Evolutionary conservation across 2,329 filamentous ascomycete genomes (phyloP).

Genomic region (Penicillium sp.): DNA sequence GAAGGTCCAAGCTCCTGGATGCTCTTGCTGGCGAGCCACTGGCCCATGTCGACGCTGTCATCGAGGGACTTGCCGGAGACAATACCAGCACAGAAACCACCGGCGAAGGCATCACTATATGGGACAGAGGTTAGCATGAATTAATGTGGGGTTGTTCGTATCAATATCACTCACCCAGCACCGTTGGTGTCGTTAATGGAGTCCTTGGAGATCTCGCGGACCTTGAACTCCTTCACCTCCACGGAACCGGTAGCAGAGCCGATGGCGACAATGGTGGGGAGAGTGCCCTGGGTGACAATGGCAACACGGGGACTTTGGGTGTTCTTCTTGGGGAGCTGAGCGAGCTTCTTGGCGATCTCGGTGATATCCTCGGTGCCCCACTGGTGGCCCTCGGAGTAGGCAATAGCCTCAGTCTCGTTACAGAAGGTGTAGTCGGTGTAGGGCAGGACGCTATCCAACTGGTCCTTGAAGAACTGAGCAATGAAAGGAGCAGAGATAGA

Average conservation of each 20-base stretch:
- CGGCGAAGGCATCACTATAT: conserved; percentile 83
- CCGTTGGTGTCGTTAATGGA: conserved; percentile 96
- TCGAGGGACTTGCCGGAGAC: conserved; percentile 80
- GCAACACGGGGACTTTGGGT: conserved; percentile 76
- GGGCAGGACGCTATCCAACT: conserved; percentile 76
- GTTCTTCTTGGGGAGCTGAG: conserved; percentile 91
- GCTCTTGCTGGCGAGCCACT: conserved; percentile 92
- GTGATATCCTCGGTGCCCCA: conserved; percentile 74
- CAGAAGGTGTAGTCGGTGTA: conserved; percentile 97
- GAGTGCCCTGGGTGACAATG: conserved; percentile 92
- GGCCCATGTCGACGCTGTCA: conserved; percentile 81
- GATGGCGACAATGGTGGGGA: conserved; percentile 79
- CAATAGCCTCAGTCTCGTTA: conserved; percentile 91
- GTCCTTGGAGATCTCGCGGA: conserved; percentile 72
- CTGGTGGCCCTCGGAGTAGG: conserved; percentile 80
- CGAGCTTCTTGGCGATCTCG: conserved; percentile 81
- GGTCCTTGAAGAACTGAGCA: conserved; percentile 95
- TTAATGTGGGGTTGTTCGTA: neutral
- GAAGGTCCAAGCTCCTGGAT: conserved; percentile 94
- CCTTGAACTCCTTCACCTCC: conserved; percentile 72
- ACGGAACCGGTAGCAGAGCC: conserved; percentile 65
- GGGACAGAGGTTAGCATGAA: conserved; percentile 12
- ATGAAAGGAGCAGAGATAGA: conserved; percentile 96
- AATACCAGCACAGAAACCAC: conserved; percentile 86
- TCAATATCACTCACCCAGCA: conserved; percentile 60